Base-by-base conservation (phyloP, 495 filamentous ascomycete genomes). In the Tuber calosporum region DNA sequence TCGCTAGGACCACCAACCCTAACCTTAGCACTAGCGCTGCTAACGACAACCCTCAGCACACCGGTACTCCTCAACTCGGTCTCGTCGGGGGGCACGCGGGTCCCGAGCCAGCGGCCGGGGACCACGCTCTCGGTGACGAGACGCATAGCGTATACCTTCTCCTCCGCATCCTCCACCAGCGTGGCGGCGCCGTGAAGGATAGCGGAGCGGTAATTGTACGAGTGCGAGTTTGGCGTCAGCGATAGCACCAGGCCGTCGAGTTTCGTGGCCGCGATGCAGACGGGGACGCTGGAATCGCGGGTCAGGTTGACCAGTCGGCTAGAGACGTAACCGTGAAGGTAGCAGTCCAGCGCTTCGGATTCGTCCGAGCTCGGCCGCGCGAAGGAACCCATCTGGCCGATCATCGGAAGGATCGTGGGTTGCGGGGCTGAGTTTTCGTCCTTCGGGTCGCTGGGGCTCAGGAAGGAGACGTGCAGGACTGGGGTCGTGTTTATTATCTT, bases 131-230 rank as follows among this genome's bases (percentile, higher is more conserved):
- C 87, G 7, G 94, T 97, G 76, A 97, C 88, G 36, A 92, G 83
- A 74, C 90, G 83, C 90, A 97, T 91, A 1, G 93, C 94, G 84
- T 87, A 97, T 8, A 91, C 82, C 81, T 94, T 93, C 82, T 97
- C 93, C 9, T 85, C 87, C 2, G 82, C 80, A 71, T 89, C 87
- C 22, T 85, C 87, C 34, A 97, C 92, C 15, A 91, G 79, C 1
- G 78, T 83, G 19, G 91, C 94, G 79, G 89, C 87, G 7, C 94
- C 93, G 80, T 93, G 92, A 38, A 96, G 85, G 22, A 92, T 83
- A 9, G 91, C 93, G 62, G 90, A 92, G 79, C 93, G 92, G 84
- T 95, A 97, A 84, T 97, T 97, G 85, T 92, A 94, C 81, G 87
- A 91, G 84, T 96, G 92, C 34, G 86, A 85, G 83, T 90, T 90